phyloP scores from a whole-genome alignment of 2,329 filamentous ascomycete genomes.

The Sporothrix luriei region DNA sequence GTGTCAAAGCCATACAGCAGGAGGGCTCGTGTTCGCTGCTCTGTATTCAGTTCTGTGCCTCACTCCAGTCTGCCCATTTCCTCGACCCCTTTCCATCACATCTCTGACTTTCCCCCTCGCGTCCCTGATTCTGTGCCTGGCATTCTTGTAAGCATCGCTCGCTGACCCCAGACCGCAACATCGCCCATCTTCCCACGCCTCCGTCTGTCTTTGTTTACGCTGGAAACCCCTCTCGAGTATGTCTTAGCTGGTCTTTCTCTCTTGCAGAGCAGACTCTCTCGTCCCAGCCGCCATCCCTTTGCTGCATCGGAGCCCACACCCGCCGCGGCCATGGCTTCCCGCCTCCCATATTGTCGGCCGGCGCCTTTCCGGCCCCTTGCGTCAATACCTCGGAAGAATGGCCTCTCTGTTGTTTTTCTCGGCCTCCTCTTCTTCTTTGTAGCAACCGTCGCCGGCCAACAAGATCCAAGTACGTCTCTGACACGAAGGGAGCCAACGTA shows the following conservation, averaged over 20 bases:
- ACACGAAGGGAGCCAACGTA: too few species aligned
- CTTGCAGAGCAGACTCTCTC: neutral
- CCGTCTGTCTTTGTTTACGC: neutral
- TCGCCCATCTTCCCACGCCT: neutral
- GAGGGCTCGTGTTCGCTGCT: neutral
- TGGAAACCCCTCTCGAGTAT: neutral
- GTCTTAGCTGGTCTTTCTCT: neutral
- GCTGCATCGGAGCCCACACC: neutral
- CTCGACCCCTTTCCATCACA: conserved; percentile 15
- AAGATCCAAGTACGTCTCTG: conserved; percentile 31
- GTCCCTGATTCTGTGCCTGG: neutral
- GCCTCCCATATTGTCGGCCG: neutral
- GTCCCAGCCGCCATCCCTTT: neutral
- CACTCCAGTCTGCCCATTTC: conserved; percentile 3
- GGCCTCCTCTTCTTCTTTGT: neutral
- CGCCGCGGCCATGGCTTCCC: neutral
- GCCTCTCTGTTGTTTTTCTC: neutral
- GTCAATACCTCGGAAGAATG: neutral
- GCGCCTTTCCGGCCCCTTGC: neutral
- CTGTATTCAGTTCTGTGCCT: neutral
- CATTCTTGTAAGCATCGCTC: neutral
- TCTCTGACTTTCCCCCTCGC: conserved; percentile 8
- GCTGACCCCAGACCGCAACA: neutral
- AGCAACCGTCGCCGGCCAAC: conserved; percentile 2
- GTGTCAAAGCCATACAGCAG: conserved; percentile 17